These are phyloP conservation scores for Parasitella parasitica DNA, from an alignment of 371 early-diverging fungal species.

Conservation along the genomic window DNA sequence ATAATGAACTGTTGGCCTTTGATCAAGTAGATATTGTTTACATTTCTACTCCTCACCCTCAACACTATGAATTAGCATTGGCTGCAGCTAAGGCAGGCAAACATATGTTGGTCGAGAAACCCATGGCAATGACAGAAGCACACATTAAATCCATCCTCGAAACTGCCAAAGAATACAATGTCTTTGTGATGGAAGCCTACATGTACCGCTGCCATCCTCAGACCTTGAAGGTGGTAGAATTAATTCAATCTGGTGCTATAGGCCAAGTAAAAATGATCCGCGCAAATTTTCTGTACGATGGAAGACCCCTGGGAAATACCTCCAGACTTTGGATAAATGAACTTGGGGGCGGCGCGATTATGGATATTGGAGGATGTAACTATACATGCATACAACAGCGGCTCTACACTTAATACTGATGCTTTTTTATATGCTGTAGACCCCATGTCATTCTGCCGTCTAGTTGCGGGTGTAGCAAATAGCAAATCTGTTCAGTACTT, in stretches of 20 bases:
- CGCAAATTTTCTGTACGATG: constrained; percentile 45
- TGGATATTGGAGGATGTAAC: constrained; percentile 56
- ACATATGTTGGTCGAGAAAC: constrained; percentile 53
- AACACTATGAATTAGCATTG: constrained; percentile 42
- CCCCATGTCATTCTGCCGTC: constrained; percentile 45
- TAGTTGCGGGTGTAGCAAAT: constrained; percentile 39
- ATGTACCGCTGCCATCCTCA: constrained; percentile 56
- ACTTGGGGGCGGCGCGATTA: constrained; percentile 46
- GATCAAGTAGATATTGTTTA: constrained; percentile 48
- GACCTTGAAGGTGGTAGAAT: constrained; percentile 30
- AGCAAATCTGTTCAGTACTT: background rate
- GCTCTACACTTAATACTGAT: background rate
- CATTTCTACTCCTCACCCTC: constrained; percentile 49
- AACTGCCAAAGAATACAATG: constrained; percentile 25
- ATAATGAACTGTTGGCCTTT: constrained; percentile 33
- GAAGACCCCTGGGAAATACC: constrained; percentile 28
- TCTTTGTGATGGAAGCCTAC: constrained; percentile 53
- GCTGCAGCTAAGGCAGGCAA: constrained; percentile 37
- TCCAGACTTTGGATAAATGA: constrained; percentile 49
- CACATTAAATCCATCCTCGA: constrained; percentile 38
- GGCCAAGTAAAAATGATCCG: constrained; percentile 42
- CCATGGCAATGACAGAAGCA: constrained; percentile 44
- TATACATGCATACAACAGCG: background rate
- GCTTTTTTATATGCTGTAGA: constrained; percentile 18
- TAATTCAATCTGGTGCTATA: constrained; percentile 30